These are phyloP conservation scores for Sphaerobolus stellatus DNA, from an alignment of 1,284 basidiomycete species.

Conservation along the genomic window DNA sequence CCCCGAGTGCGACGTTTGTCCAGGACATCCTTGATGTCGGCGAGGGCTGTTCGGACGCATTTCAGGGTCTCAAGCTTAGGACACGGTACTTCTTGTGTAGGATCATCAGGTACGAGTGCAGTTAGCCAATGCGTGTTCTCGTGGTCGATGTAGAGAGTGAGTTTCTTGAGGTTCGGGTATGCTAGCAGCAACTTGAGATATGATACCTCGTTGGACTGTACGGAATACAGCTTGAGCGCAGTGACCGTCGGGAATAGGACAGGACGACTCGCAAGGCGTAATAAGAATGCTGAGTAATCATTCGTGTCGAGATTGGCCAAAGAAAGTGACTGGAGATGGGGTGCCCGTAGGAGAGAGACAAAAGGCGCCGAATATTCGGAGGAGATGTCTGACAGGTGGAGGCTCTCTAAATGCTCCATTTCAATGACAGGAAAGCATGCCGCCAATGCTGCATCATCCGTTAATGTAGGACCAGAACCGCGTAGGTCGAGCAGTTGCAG, in stretches of 20 bases:
- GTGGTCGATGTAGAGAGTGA: background rate
- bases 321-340: slow-evolving; percentile 1
- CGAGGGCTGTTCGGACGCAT: background rate
- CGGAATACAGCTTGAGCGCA: slow-evolving; percentile 1
- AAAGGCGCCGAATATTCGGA: slow-evolving; percentile 6
- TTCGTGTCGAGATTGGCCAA: slow-evolving; percentile 7
- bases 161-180: slow-evolving; percentile 2
- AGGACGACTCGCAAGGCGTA: slow-evolving; percentile 4
- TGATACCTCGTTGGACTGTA: background rate
- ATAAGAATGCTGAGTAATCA: slow-evolving; percentile 5
- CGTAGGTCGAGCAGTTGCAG: slow-evolving; percentile 1
- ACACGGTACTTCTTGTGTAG: slow-evolving; percentile 5
- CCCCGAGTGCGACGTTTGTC: background rate
- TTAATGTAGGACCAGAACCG: slow-evolving; percentile 7
- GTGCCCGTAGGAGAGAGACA: slow-evolving; percentile 3
- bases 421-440: background rate
- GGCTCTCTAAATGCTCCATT: slow-evolving; percentile 1
- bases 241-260: slow-evolving; percentile 4
- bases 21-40: slow-evolving; percentile 1
- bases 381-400: slow-evolving; percentile 10
- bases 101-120: background rate
- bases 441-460: background rate
- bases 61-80: slow-evolving; percentile 6
- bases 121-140: background rate
- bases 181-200: slow-evolving; percentile 1